Evolutionary conservation across 805 yeast species (phyloP), one percentile per base, ranked within the genome.

Genomic region (Cyberlindnera nakhonratchasimensis): DNA sequence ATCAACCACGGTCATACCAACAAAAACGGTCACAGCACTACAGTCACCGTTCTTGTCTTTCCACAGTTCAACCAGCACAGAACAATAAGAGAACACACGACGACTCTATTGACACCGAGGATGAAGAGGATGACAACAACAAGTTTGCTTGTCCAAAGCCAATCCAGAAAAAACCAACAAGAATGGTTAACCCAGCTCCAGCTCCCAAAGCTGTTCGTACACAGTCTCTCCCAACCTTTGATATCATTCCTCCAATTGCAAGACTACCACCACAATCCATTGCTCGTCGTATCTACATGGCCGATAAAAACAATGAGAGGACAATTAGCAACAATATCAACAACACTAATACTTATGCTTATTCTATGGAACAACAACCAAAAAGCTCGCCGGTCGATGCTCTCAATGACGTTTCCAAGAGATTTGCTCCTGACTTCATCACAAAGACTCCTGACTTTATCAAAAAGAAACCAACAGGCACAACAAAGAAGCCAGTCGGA

Each of bases 161-260:
- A 3, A 14, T 43, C 18, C 45, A 31, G 38, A 50, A 29, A 30
- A 47, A 29, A 40, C 52, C 33, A 43, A 43, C 34, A 35, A 58
- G 72, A 39, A 61, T 55, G 39, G 68, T 67, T n/a, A 69, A 69
- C 48, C 66, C 67, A 31, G 63, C 57, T 28, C 72, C 73, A 3
- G 74, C 74, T n/a, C 74, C 72, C 40, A 69, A 64, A 50, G 75
- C 75, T 5, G 62, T 53, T 23, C 61, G 74, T 53, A 69, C 75
- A 1, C 71, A 67, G 48, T 70, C 75, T 2, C 51, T 70, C 30
- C 75, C 75, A 16, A 50, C 46, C 3, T 57, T 58, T 39, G 57
- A 57, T 8, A 44, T 35, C 37, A 40, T 38, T 37, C 52, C 43
- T 26, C 49, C 51, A 21, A 43, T 52, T 22, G 54, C 52, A 8